These are phyloP conservation scores for Oryza glumipatula DNA, from an alignment of 176 grass and related monocot genomes.

Conservation along the genomic window DNA sequence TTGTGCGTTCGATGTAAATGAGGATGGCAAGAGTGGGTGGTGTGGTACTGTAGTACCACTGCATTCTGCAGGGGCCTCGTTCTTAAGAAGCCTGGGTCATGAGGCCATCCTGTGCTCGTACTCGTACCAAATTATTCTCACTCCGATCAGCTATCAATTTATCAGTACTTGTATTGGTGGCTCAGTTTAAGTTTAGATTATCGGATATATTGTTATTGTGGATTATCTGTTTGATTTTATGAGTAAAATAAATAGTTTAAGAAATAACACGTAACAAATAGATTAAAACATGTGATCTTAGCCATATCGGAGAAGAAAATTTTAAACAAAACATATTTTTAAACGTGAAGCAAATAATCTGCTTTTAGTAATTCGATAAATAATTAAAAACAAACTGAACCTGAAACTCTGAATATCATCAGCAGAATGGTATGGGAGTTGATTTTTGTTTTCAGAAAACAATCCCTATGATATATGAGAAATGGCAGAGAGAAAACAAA, in stretches of 20 bases:
- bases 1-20: neutral
- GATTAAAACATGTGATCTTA: too few relatives aligned
- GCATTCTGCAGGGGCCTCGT: neutral
- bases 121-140: neutral
- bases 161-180: neutral
- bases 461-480: too few relatives aligned
- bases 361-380: too few relatives aligned
- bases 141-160: neutral
- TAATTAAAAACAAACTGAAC: too few relatives aligned
- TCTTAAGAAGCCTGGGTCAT: neutral
- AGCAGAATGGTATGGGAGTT: neutral
- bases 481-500: neutral
- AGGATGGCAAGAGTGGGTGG: neutral
- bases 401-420: neutral
- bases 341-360: too few relatives aligned
- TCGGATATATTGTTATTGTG: too few relatives aligned
- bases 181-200: too few relatives aligned
- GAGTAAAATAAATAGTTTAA: too few relatives aligned
- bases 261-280: too few relatives aligned
- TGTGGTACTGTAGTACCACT: neutral
- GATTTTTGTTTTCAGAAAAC: neutral
- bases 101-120: neutral
- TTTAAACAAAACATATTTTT: too few relatives aligned
- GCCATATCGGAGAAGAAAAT: too few relatives aligned
- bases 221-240: too few relatives aligned